Evolutionary conservation across 768 basidiomycete species (phyloP).

Genomic region (Chiua virens): DNA sequence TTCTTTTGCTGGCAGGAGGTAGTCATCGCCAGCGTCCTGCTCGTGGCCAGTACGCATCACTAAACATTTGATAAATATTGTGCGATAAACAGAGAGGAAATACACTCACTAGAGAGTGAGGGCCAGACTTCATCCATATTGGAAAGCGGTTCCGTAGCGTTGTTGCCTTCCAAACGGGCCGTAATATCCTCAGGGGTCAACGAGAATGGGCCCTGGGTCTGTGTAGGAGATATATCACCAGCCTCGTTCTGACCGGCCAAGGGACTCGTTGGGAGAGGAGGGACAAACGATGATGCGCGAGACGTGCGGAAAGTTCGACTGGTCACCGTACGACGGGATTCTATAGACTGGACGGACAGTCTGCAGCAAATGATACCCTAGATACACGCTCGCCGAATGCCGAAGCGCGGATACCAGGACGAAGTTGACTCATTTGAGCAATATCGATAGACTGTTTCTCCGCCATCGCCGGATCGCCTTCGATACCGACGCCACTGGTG

Average conservation of each 20-base stretch:
- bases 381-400: constrained; percentile 50
- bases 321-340: constrained; percentile 43
- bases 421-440: constrained; percentile 43
- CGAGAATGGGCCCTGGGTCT: constrained; percentile 40
- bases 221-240: constrained; percentile 43
- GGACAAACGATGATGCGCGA: constrained; percentile 39
- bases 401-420: constrained; percentile 55
- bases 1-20: constrained; percentile 40
- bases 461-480: constrained; percentile 35
- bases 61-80: constrained; percentile 26
- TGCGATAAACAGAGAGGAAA: not conserved
- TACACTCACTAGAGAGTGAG: constrained; percentile 59
- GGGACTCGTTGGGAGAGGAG: constrained; percentile 37
- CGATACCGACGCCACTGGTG: constrained; percentile 42
- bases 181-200: constrained; percentile 63
- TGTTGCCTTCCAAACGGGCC: constrained; percentile 45
- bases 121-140: constrained; percentile 63
- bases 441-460: constrained; percentile 42
- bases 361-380: constrained; percentile 70
- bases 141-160: constrained; percentile 31
- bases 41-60: constrained; percentile 70
- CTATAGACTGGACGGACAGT: constrained; percentile 48
- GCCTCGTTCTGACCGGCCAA: constrained; percentile 24
- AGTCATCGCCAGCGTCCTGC: constrained; percentile 37
- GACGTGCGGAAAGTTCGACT: constrained; percentile 47